Percentiles rank a stretch among this genome's conserved stretches.
phyloP scores from a whole-genome alignment of 2,329 filamentous ascomycete genomes.

The Parafenestella ontariensis region DNA sequence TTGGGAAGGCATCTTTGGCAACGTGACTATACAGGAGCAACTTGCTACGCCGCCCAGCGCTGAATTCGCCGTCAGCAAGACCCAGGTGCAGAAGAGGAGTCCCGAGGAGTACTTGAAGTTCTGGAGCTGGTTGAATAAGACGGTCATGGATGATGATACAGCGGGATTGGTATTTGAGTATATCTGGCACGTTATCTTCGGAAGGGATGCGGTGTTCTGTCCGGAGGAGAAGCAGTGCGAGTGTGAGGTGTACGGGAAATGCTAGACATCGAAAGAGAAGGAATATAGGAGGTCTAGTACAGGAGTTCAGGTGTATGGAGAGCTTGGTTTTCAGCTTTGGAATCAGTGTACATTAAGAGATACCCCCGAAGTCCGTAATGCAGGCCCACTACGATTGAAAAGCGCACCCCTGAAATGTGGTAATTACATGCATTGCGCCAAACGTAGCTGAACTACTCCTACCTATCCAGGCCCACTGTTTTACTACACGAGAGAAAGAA shows the following conservation, averaged over 20 bases:
- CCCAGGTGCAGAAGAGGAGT: constrained; percentile 33
- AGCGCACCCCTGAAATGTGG: too few species aligned
- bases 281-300: not conserved
- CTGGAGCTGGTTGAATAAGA: constrained; percentile 34
- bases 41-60: constrained; percentile 56
- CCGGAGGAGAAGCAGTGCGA: constrained; percentile 28
- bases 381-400: not conserved
- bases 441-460: too few species aligned
- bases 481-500: too few species aligned
- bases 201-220: constrained; percentile 32
- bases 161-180: constrained; percentile 33
- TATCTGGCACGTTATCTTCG: constrained; percentile 38
- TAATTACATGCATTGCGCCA: too few species aligned
- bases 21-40: constrained; percentile 44
- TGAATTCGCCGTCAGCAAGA: constrained; percentile 44
- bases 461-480: too few species aligned
- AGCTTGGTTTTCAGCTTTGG: not conserved
- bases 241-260: constrained; percentile 34
- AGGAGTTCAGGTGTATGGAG: too few species aligned
- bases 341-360: not conserved
- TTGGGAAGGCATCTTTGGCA: constrained; percentile 55
- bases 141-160: constrained; percentile 35
- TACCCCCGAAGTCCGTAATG: not conserved
- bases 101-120: constrained; percentile 39
- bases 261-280: not conserved